Evolutionary conservation across 176 grass and related monocot species (phyloP), one percentile per base, ranked within the genome.

Genomic region (Tillandsia leiboldiana): DNA sequence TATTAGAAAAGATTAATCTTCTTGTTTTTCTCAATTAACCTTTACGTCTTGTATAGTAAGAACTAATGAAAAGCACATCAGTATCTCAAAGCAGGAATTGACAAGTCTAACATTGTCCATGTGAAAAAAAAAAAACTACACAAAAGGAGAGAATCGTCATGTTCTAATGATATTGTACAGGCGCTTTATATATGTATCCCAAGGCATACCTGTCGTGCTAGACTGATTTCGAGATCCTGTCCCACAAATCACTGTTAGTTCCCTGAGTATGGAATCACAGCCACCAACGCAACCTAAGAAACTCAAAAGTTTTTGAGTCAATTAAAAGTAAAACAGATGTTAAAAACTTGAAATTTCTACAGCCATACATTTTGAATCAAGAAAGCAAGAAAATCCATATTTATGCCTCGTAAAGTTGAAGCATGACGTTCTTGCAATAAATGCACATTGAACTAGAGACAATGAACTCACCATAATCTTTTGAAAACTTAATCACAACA

Each of bases 201-300:
- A 64, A 75, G 48, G 74, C 64, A 69, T 66, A 97, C 93, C 86
- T 92, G 89, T 61, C 57, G 76, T 73, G 72, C 67, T 50, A 80
- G 73, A 58, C 70, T 77, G 80, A 77, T 53, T 86, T 62, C 72
- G 83, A 74, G 79, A 67, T 66, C 84, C 84, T 51, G 83, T 90
- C 73, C 93, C 83, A 80, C 86, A 85, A 73, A 90, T 74, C 74
- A 87, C 88, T 50, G 67, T 85, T 79, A 97, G 81, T 67, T 92
- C 93, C 87, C 77, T 90, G 26, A 97, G 81, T 79, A 85, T 71
- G 70, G 80, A 72, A 52, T 92, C 93, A n/a, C 93, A 97, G 26
- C 93, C 89, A 72, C 93, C 93, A 85, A 92, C 53, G 73, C 93
- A 97, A 77, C 93, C 93, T 97, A 82, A 72, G n/a, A 26, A 61